A percentile compares a stretch with the other conserved stretches of the same genome.
These are phyloP conservation scores for Lichtheimia hyalospora DNA, from an alignment of 371 early-diverging fungal genomes.

Conservation along the genomic window DNA sequence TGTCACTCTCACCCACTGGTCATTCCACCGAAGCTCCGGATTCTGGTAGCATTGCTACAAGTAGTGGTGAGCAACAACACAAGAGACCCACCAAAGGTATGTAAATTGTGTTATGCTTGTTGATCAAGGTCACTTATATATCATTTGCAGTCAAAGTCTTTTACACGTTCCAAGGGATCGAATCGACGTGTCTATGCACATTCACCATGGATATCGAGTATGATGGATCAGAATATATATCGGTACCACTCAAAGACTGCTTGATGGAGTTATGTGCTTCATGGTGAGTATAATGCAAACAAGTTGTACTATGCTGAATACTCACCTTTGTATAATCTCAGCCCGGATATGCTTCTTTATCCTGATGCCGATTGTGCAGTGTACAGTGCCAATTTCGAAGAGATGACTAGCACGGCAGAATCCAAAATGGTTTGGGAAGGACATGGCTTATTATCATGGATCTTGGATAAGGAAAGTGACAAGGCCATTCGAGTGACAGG, in stretches of 20 bases:
- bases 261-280: constrained; percentile 42
- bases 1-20: not conserved
- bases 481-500: constrained; percentile 14
- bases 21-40: constrained; percentile 1
- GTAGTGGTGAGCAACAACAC: not conserved
- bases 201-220: constrained; percentile 18
- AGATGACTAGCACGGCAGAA: constrained; percentile 17
- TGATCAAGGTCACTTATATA: too few relatives aligned
- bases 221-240: constrained; percentile 15
- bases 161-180: constrained; percentile 31
- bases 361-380: constrained; percentile 44
- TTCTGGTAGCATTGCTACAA: constrained; percentile 1
- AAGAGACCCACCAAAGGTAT: constrained; percentile 4
- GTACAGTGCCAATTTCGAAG: constrained; percentile 44
- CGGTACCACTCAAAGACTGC: constrained; percentile 39
- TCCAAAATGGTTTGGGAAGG: constrained; percentile 44
- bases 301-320: not conserved
- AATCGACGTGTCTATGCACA: constrained; percentile 39
- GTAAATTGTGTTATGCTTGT: not conserved
- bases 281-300: constrained; percentile 23
- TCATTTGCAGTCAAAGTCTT: constrained; percentile 31
- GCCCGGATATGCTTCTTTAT: constrained; percentile 44
- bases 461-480: constrained; percentile 31
- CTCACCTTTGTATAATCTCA: not conserved
- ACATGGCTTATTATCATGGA: constrained; percentile 48